Base-by-base conservation (phyloP, 1,139 yeast genomes). In the Schwanniomyces etchellsii region DNA sequence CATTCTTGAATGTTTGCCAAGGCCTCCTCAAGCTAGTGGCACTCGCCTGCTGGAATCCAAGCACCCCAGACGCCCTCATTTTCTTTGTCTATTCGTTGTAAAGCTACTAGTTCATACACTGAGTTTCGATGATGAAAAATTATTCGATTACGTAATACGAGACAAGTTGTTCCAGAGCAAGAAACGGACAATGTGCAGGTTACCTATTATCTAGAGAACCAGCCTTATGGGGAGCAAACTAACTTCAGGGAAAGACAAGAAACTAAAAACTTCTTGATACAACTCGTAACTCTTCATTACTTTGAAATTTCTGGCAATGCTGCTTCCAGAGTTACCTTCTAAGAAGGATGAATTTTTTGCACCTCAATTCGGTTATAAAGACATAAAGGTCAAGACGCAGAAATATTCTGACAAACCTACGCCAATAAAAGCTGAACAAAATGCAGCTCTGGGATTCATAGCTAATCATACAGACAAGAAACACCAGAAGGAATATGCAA, bases 1-100 rank as follows among this genome's bases (percentile, higher is more conserved):
- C 95, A 47, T 86, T 93, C 45, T 74, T 77, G 55, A 71, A 83
- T 32, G 83, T 81, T 48, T 81, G 80, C 96, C 96, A 88, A 28
- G 96, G 96, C 43, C 95, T 74, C 42, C 83, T 76, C 39, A 88
- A 72, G 35, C 59, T 58, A 13, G 69, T 50, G 2, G 60, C 48
- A 6, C 73, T 60, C 1, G 86, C 63, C 37, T 66, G 68, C 42
- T 74, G 81, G 57, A 81, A 79, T 32, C 53, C 55, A 27, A 66
- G 61, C 3, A 71, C 59, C 28, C 56, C 51, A 10, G 81, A 60
- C 24, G 76, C 71, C 61, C 62, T 79, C 88, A 80, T 80, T 18
- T 18, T 7, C 9, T 7, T 18, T n/a, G n/a, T n/a, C n/a, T n/a
- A n/a, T n/a, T n/a, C n/a, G n/a, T n/a, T n/a, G n/a, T n/a, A n/a